A percentile compares a stretch with the other conserved stretches of the same genome.
Evolutionary conservation across 192 early-diverging fungal species (phyloP).

Genomic region (Entomortierella chlamydospora): DNA sequence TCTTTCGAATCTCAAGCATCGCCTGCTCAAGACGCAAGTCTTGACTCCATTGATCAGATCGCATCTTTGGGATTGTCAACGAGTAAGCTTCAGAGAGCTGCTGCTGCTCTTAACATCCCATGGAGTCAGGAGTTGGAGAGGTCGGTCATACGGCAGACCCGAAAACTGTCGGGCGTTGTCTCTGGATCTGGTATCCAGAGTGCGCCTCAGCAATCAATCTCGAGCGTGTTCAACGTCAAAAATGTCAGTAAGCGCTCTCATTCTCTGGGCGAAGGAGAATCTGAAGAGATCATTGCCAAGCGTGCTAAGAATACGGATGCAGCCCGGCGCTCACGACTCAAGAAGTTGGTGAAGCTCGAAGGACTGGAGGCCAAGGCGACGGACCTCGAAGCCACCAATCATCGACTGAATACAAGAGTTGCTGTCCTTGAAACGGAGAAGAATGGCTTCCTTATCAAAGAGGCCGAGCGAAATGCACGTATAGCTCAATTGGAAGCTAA

Average conservation of each 20-base stretch:
- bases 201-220: not conserved
- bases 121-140: slow-evolving; percentile 24
- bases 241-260: slow-evolving; percentile 8
- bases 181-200: not conserved
- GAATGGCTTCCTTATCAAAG: slow-evolving; percentile 48
- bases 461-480: slow-evolving; percentile 48
- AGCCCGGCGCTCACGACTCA: slow-evolving; percentile 68
- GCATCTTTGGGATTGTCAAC: slow-evolving; percentile 4
- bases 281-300: slow-evolving; percentile 39
- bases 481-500: slow-evolving; percentile 56
- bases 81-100: slow-evolving; percentile 15
- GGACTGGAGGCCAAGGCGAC: slow-evolving; percentile 64
- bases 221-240: not conserved
- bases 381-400: slow-evolving; percentile 65
- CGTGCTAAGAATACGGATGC: slow-evolving; percentile 72
- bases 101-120: slow-evolving; percentile 30
- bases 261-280: slow-evolving; percentile 9
- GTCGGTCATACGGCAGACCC: slow-evolving; percentile 6
- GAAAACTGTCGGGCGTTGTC: not conserved
- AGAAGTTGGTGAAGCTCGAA: slow-evolving; percentile 63
- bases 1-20: not conserved
- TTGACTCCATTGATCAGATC: not conserved
- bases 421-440: slow-evolving; percentile 63
- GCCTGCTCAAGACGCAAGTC: not conserved
- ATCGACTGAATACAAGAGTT: slow-evolving; percentile 62